Evolutionary conservation across 768 basidiomycete genomes (phyloP), one percentile per base, ranked within the genome.

Genomic region (Mycena floridula): DNA sequence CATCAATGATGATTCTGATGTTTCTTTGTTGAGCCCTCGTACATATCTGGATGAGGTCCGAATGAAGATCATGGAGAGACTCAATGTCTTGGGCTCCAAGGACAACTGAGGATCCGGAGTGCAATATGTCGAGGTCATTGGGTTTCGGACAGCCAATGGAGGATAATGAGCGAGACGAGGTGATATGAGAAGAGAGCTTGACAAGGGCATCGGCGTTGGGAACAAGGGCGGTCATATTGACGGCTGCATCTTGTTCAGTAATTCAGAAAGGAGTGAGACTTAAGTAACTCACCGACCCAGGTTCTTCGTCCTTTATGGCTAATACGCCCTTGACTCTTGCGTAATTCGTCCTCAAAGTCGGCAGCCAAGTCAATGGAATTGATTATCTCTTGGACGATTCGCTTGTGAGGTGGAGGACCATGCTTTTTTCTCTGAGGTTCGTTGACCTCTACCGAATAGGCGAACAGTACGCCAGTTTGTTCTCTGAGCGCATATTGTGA

Each of bases 221-320:
- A 16, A 89, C 57, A 26, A 92, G 67, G 0, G 87, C 86, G 2
- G 82, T 84, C 82, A 87, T 43, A n/a, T 41, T 8, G 5, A 41
- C 25, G 32, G 25, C 22, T n/a, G 13, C 16, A 25, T 47, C 39
- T 6, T 50, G 12, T 36, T 30, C 21, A 7, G 13, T n/a, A 16
- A 46, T 20, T 24, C 32, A 27, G 37, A 54, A 42, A 49, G 53
- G 26, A 23, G 25, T 13, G 2, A 54, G 82, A 47, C 50, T 85
- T 87, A 46, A 94, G 67, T 62, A 95, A 95, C 20, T 95, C 62
- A 1, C 92, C 89, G 18, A 95, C 82, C 80, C 88, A 90, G 0
- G 86, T 89, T 50, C 77, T 70, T 20, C 84, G 66, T 5, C 74
- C 74, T 4, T 1, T 47, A 30, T 11, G 45, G 42, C 40, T 49